A percentile compares a stretch with the other conserved stretches of the same genome.
Evolutionary conservation across 805 yeast species (phyloP).

Genomic region (Yarrowia sp.): DNA sequence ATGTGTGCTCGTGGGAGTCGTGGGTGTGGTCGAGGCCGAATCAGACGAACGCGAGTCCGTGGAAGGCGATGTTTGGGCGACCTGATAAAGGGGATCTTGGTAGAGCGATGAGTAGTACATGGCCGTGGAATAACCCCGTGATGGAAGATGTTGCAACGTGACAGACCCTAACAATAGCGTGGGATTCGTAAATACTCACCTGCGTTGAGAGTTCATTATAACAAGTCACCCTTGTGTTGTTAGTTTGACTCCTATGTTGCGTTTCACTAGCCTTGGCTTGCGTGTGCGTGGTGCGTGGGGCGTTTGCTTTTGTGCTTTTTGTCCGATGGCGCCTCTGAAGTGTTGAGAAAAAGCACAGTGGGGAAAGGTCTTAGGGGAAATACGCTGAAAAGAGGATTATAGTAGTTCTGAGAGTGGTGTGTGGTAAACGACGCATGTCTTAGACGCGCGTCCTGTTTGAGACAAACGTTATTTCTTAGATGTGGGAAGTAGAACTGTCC

Average conservation of each 20-base stretch:
- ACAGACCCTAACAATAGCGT: neutral
- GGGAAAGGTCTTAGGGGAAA: neutral
- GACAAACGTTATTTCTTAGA: neutral
- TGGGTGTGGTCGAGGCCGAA: neutral
- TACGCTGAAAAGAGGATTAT: slow-evolving; percentile 3
- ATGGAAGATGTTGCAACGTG: neutral
- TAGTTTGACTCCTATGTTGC: neutral
- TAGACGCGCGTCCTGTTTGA: slow-evolving; percentile 25
- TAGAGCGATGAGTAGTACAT: slow-evolving; percentile 18
- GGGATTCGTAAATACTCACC: slow-evolving; percentile 2
- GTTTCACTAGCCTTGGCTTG: slow-evolving; percentile 9
- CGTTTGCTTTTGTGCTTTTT: slow-evolving; percentile 15
- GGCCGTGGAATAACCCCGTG: neutral
- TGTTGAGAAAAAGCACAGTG: neutral
- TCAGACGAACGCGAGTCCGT: slow-evolving; percentile 1
- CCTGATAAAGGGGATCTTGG: slow-evolving; percentile 1
- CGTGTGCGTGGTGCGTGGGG: slow-evolving; percentile 11
- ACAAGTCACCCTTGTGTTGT: neutral
- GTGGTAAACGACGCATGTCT: slow-evolving; percentile 24
- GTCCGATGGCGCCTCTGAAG: neutral
- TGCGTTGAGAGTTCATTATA: slow-evolving; percentile 22
- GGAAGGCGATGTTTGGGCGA: slow-evolving; percentile 3
- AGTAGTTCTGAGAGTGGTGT: neutral
- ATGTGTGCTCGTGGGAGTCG: slow-evolving; percentile 1
- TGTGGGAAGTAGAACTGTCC: neutral